These are phyloP conservation scores for Spathaspora gorwiae DNA, from an alignment of 805 yeast species.

Conservation along the genomic window DNA sequence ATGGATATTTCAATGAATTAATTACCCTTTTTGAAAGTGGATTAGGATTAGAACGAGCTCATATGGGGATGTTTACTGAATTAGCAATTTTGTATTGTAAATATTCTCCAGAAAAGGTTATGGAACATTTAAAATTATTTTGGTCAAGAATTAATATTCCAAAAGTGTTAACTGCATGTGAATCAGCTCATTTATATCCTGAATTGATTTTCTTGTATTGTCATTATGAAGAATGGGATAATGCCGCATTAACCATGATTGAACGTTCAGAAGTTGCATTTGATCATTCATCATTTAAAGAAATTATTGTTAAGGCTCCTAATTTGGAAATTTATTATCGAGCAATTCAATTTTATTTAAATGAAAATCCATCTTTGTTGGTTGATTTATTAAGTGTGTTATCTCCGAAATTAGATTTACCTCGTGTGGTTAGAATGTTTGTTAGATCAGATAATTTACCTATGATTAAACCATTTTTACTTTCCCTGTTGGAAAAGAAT, in stretches of 20 bases:
- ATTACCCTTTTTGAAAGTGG: constrained; percentile 94
- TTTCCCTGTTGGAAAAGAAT: constrained; percentile 86
- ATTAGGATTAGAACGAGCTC: constrained; percentile 94
- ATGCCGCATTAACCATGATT: constrained; percentile 94
- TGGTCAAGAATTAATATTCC: constrained; percentile 99
- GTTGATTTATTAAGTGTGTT: constrained; percentile 81
- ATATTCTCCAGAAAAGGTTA: constrained; percentile 82
- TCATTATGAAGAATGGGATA: constrained; percentile 99
- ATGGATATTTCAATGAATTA: constrained; percentile 88
- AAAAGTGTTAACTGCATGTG: constrained; percentile 91
- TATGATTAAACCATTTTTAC: constrained; percentile 89
- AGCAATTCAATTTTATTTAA: constrained; percentile 91
- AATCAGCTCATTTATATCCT: constrained; percentile 91
- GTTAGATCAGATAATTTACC: constrained; percentile 95
- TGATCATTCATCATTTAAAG: constrained; percentile 92
- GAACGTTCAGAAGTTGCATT: constrained; percentile 90
- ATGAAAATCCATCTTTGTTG: constrained; percentile 85
- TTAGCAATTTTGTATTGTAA: constrained; percentile 86
- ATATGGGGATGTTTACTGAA: constrained; percentile 99
- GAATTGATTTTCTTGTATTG: constrained; percentile 94
- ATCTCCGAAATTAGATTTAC: constrained; percentile 85
- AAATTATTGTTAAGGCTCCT: constrained; percentile 88
- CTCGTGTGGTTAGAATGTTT: constrained; percentile 92
- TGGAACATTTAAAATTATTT: constrained; percentile 95
- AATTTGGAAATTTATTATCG: constrained; percentile 95